Evolutionary conservation across 352 stramenopile genomes (phyloP), one percentile per base, ranked within the genome.

Genomic region (Discostella stelligera): DNA sequence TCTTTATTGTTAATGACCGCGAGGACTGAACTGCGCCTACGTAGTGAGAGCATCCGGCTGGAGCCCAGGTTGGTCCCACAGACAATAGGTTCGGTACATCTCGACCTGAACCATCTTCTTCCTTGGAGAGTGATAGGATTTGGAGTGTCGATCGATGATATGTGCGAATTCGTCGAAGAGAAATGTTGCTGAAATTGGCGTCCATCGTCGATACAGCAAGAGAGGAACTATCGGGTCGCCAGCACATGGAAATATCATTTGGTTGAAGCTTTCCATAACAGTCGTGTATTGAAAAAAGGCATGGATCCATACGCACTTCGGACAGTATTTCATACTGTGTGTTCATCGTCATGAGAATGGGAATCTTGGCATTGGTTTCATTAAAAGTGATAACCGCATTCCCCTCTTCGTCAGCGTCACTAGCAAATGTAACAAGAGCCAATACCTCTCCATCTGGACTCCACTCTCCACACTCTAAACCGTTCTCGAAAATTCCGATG

Each of bases 271-370:
- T 52, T n/a, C 52, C 21, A 56, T 52, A 27, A 18, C 50, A 21
- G 25, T 41, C 23, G 27, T 71, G 27, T 52, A 56, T 16, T 23
- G 64, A 16, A 60, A 67, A 27, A 18, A 85, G 49, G 72, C 71
- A 78, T 54, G 72, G 66, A 50, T 87, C 75, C 25, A 91, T 77
- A 2, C 58, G 71, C 20, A 90, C 65, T 74, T 94, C 88, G 7
- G 79, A 71, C n/a, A 94, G 61, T 39, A 92, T 87, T 60, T 94
- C 86, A 69, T 86, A 94, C 27, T 89, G 79, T 44, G 75, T 61
- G 75, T 90, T 92, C 88, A 94, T 92, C 8, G 79, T 88, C 68
- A 94, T 88, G 2, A 94, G 65, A 58, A 90, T 87, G 18, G 84
- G 80, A 72, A 85, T 30, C 52, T 76, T 74, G 20, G 52, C 56